Conservation (phyloP, 805 yeast species). For the Wickerhamiella siamensis region DNA sequence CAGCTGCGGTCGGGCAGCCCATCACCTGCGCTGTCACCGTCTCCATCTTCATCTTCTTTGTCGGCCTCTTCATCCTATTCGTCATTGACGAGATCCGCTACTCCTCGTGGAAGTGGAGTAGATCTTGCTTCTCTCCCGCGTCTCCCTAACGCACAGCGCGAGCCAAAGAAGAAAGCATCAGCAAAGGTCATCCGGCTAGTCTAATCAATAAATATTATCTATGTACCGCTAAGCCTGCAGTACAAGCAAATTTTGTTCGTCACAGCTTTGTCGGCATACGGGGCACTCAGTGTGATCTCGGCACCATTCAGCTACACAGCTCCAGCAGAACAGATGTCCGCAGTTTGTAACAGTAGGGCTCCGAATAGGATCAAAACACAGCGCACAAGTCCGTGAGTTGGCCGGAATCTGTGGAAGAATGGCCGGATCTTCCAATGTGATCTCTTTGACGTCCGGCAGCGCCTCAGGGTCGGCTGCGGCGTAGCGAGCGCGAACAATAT, state of each 20-base stretch:
- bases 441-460: slow-evolving; percentile 13
- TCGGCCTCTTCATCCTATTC: slow-evolving; percentile 9
- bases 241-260: slow-evolving; percentile 49
- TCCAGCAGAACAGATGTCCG: slow-evolving; percentile 92
- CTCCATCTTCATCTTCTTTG: slow-evolving; percentile 3
- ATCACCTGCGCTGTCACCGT: slow-evolving; percentile 10
- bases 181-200: slow-evolving; percentile 11
- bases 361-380: slow-evolving; percentile 66
- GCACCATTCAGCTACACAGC: slow-evolving; percentile 79
- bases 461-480: slow-evolving; percentile 9
- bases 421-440: slow-evolving; percentile 43
- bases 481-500: slow-evolving; percentile 7
- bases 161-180: slow-evolving; percentile 3
- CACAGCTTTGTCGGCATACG: slow-evolving; percentile 60
- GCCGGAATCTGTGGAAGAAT: slow-evolving; percentile 56
- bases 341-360: slow-evolving; percentile 79
- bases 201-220: slow-evolving; percentile 7
- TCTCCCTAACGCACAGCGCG: slow-evolving; percentile 2
- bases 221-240: slow-evolving; percentile 25
- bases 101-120: background rate
- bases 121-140: background rate
- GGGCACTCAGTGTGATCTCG: slow-evolving; percentile 85
- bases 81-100: slow-evolving; percentile 15
- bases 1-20: slow-evolving; percentile 23
- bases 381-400: slow-evolving; percentile 60